phyloP scores from a whole-genome alignment of 805 yeast species.

The Tetrapisispora iriomotensis region DNA sequence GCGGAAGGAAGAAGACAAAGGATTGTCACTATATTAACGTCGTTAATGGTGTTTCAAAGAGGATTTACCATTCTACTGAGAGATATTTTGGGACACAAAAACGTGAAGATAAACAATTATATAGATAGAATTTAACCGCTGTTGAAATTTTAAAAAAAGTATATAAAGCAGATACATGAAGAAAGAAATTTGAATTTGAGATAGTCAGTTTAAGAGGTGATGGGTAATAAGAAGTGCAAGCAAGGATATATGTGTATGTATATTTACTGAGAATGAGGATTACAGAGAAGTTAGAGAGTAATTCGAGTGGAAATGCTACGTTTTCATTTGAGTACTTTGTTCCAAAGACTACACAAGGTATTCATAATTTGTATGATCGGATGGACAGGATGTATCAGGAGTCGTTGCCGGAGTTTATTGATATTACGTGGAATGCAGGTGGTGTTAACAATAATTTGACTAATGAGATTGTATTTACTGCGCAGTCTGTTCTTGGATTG shows the following conservation, averaged over 20 bases:
- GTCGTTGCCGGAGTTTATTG: slow-evolving; percentile 77
- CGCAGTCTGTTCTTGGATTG: slow-evolving; percentile 81
- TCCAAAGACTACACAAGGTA: slow-evolving; percentile 95
- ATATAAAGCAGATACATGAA: no score
- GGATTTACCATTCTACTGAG: no score
- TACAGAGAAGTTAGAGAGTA: slow-evolving; percentile 30
- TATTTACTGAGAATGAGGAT: slow-evolving; percentile 28
- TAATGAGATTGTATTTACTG: slow-evolving; percentile 74
- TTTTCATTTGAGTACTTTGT: slow-evolving; percentile 95
- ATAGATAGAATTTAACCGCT: no score
- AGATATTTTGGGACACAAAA: no score
- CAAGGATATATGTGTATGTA: background rate
- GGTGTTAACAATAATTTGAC: slow-evolving; percentile 59
- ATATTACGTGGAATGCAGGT: slow-evolving; percentile 98
- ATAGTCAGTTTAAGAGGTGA: background rate
- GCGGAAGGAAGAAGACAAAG: no score
- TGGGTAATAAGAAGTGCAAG: background rate
- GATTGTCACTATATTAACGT: no score
- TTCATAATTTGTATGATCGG: slow-evolving; percentile 88
- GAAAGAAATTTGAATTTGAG: no score
- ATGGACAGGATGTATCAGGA: slow-evolving; percentile 95
- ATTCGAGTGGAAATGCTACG: slow-evolving; percentile 39
- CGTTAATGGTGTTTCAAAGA: no score
- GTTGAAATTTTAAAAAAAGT: no score
- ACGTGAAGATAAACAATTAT: no score